Base-by-base conservation (phyloP, 371 early-diverging fungal genomes). In the Lichtheimia corymbifera region DNA sequence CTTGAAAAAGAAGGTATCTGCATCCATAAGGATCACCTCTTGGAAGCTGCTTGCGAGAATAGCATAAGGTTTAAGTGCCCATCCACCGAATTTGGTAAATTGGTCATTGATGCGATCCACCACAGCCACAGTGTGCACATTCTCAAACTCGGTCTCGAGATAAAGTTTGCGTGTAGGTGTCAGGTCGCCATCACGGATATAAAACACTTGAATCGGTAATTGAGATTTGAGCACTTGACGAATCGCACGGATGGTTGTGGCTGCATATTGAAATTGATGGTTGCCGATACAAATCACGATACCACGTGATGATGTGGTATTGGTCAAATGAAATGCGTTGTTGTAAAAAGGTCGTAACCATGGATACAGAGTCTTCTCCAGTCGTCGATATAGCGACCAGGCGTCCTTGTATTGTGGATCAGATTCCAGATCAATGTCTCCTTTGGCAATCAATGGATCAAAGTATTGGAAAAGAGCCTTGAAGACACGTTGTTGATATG, bases 151-250 rank as follows among this genome's bases (percentile, higher is more conserved):
- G 0, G 68, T 58, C 20, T 76, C 61, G 22, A 86, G 64, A 50
- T 75, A 79, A 1, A 57, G 50, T 15, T 73, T 71, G 1, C 76
- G 66, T 4, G 68, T 70, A 0, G 58, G 47, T 0, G 76, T 67
- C 9, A 90, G 68, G 55, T 92, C 93, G 1, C 62, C 51, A 0
- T 81, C 72, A 6, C 87, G 83, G 35, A 81, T 82, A 58, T 89
- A 82, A 56, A 87, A 88, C 3, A 91, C 74, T 63, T 93, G 88
- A 49, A 93, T 87, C 0, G 91, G 93, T 3, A 92, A 67, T 14
- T 73, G 70, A 4, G 81, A 83, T 59, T 82, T 70, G 22, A 85
- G 75, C 1, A 88, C 67, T 7, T 70, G 56, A 1, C 91, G 82
- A 18, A 92, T 64, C 1, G 80, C 73, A 24, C 72, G 66, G 22